phyloP scores from a whole-genome alignment of 345 rosid species.

The Bruguiera gymnorhiza region DNA sequence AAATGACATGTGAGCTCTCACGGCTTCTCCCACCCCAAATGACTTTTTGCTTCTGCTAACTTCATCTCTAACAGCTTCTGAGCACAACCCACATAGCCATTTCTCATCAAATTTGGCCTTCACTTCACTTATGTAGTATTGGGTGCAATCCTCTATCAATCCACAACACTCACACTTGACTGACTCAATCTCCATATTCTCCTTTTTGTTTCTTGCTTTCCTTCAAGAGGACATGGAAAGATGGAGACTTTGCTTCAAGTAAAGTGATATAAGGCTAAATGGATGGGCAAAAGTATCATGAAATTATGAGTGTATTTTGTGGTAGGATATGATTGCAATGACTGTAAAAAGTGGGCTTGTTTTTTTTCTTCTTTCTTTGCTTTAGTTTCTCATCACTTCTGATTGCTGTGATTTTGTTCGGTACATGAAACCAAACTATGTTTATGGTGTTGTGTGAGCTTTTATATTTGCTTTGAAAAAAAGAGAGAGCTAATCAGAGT shows the following conservation, averaged over 20 bases:
- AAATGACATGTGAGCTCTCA: constrained; percentile 87
- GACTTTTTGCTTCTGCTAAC: constrained; percentile 44
- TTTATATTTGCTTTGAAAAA: constrained; percentile 29
- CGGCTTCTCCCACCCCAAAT: constrained; percentile 68
- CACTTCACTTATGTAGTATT: constrained; percentile 62
- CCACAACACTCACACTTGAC: constrained; percentile 88
- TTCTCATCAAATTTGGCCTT: constrained; percentile 75
- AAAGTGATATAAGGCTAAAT: too few relatives aligned
- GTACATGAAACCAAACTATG: constrained; percentile 15
- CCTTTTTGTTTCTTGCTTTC: background rate
- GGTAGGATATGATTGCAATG: constrained; percentile 31
- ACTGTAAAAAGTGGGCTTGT: constrained; percentile 19
- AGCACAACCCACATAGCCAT: constrained; percentile 97
- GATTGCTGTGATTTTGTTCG: constrained; percentile 5
- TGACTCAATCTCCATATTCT: constrained; percentile 82
- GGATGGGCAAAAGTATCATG: too few relatives aligned
- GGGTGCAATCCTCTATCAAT: constrained; percentile 89
- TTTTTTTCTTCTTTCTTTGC: constrained; percentile 5
- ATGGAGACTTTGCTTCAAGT: too few relatives aligned
- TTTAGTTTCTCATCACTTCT: too few relatives aligned
- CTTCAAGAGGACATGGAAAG: too few relatives aligned
- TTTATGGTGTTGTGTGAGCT: constrained; percentile 21
- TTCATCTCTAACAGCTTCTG: constrained; percentile 89
- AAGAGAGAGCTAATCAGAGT: constrained; percentile 3
- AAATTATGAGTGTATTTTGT: constrained; percentile 16